A percentile compares a stretch with the other conserved stretches of the same genome.
These are phyloP conservation scores for Penicillium parvum DNA, from an alignment of 495 filamentous ascomycete genomes.

Conservation along the genomic window DNA sequence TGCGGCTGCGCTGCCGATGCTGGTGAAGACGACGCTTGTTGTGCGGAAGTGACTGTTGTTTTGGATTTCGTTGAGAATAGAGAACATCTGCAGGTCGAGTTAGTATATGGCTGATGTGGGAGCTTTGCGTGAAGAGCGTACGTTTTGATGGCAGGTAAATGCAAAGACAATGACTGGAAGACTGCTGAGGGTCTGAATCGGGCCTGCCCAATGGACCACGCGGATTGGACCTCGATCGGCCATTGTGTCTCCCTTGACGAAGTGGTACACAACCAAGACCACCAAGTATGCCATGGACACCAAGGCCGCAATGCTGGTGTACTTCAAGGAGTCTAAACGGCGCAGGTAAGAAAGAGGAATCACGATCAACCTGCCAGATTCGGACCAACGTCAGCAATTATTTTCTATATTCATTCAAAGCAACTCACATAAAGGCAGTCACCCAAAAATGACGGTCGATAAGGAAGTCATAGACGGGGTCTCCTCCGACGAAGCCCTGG, in stretches of 20 bases:
- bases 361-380: slow-evolving; percentile 68
- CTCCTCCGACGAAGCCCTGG: slow-evolving; percentile 62
- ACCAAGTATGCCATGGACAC: slow-evolving; percentile 92
- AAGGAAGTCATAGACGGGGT: slow-evolving; percentile 62
- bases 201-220: slow-evolving; percentile 69
- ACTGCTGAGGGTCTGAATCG: slow-evolving; percentile 72
- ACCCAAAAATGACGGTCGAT: slow-evolving; percentile 95
- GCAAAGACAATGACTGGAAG: slow-evolving; percentile 96
- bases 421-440: slow-evolving; percentile 83
- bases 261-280: slow-evolving; percentile 87
- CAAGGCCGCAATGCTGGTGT: slow-evolving; percentile 88
- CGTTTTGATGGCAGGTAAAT: slow-evolving; percentile 98
- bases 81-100: slow-evolving; percentile 77
- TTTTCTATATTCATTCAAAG: not conserved
- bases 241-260: slow-evolving; percentile 70
- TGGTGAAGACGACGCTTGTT: slow-evolving; percentile 71
- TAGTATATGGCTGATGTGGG: not conserved
- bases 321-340: slow-evolving; percentile 90
- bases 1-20: slow-evolving; percentile 72
- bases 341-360: slow-evolving; percentile 91
- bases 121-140: slow-evolving; percentile 37
- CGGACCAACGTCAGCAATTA: slow-evolving; percentile 7
- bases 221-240: slow-evolving; percentile 67
- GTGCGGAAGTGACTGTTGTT: slow-evolving; percentile 81
- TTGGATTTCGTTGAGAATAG: slow-evolving; percentile 89